Evolutionary conservation across 768 basidiomycete species (phyloP).

Genomic region (Piloderma croceum): DNA sequence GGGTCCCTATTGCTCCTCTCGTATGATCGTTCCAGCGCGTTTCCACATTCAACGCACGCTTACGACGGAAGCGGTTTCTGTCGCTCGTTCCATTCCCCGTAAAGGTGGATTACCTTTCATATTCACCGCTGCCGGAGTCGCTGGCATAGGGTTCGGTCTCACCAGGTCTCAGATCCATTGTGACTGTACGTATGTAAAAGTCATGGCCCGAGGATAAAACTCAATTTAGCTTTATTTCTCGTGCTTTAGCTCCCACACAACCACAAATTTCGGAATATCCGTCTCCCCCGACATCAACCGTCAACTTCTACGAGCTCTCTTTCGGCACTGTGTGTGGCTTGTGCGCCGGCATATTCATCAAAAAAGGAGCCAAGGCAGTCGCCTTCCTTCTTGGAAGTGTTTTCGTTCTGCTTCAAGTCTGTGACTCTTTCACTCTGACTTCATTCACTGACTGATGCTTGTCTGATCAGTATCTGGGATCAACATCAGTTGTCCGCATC

Average conservation of each 20-base stretch:
- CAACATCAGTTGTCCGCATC: conserved; percentile 64
- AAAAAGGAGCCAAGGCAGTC: conserved; percentile 82
- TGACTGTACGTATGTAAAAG: conserved; percentile 45
- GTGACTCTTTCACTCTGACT: conserved; percentile 14
- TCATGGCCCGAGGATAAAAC: conserved; percentile 4
- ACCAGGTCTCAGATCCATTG: conserved; percentile 47
- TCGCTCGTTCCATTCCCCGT: too few relatives aligned
- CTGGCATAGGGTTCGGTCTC: too few relatives aligned
- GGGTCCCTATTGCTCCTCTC: too few relatives aligned
- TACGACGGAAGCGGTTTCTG: too few relatives aligned
- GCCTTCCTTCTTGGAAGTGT: conserved; percentile 88
- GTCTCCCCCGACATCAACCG: conserved; percentile 61
- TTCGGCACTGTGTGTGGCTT: conserved; percentile 89
- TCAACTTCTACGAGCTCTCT: conserved; percentile 75
- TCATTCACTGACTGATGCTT: background rate
- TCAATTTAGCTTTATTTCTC: background rate
- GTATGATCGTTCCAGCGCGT: too few relatives aligned
- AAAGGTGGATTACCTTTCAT: too few relatives aligned
- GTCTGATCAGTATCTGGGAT: conserved; percentile 65
- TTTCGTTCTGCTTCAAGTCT: conserved; percentile 86
- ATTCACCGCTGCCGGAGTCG: too few relatives aligned
- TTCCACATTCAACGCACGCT: too few relatives aligned
- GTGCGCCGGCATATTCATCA: conserved; percentile 89
- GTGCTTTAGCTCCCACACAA: conserved; percentile 6
- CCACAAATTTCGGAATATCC: conserved; percentile 33